Conservation (phyloP, 768 basidiomycete genomes). For the Termitomyces heimii region DNA sequence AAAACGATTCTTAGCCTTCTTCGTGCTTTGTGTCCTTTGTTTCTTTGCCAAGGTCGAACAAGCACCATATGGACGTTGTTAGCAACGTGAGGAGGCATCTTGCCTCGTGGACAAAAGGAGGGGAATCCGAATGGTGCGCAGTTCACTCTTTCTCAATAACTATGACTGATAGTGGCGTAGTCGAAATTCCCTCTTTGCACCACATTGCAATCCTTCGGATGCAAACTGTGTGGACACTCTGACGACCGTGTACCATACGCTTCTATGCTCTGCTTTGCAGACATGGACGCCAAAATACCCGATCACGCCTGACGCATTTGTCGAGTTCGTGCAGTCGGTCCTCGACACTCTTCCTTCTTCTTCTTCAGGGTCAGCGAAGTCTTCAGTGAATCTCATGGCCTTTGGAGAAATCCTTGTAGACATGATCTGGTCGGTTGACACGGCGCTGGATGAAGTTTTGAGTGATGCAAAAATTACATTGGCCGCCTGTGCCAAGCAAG, state of each 20-base stretch:
- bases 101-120: conserved; percentile 50
- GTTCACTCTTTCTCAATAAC: conserved; percentile 6
- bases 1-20: background rate
- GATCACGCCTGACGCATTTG: conserved; percentile 45
- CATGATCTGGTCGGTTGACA: conserved; percentile 76
- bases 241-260: conserved; percentile 63
- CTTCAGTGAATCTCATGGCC: conserved; percentile 32
- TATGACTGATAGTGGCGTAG: conserved; percentile 29
- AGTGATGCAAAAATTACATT: conserved; percentile 45
- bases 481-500: conserved; percentile 27
- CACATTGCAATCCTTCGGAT: conserved; percentile 56
- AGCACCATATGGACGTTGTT: conserved; percentile 51
- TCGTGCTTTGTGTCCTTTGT: background rate
- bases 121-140: conserved; percentile 58
- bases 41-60: background rate
- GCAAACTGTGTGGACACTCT: conserved; percentile 48
- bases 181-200: conserved; percentile 52
- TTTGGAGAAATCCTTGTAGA: conserved; percentile 75
- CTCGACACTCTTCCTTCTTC: conserved; percentile 62
- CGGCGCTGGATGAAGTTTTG: conserved; percentile 66
- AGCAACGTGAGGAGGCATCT: conserved; percentile 44
- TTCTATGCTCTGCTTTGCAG: conserved; percentile 52
- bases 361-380: conserved; percentile 50
- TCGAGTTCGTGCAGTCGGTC: conserved; percentile 61
- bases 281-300: conserved; percentile 46